A percentile compares a stretch with the other conserved stretches of the same genome.
Evolutionary conservation across 225 moss, liverwort and hornwort genomes (phyloP).

Genomic region (Takakia lepidozioides): DNA sequence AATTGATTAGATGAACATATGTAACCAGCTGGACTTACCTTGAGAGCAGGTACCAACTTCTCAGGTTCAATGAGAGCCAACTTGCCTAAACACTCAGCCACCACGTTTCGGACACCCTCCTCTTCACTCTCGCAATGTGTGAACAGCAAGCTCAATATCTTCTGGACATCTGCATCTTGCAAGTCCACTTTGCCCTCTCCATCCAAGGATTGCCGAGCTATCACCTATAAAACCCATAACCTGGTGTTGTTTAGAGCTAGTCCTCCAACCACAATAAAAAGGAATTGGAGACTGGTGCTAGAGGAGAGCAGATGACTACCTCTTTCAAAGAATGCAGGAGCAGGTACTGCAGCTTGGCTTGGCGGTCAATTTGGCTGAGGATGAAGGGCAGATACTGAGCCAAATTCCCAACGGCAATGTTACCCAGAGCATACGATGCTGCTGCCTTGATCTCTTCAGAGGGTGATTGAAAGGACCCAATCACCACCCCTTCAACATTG

Average conservation of each 20-base stretch:
- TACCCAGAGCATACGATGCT: slow-evolving; percentile 95
- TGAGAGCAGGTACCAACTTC: slow-evolving; percentile 89
- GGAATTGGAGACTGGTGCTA: no score
- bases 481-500: slow-evolving; percentile 89
- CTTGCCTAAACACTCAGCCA: slow-evolving; percentile 99
- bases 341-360: slow-evolving; percentile 96
- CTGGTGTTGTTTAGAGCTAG: no score
- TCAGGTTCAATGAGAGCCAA: slow-evolving; percentile 96
- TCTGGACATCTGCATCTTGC: slow-evolving; percentile 94
- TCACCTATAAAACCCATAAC: slow-evolving; percentile 45
- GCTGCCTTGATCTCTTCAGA: slow-evolving; percentile 98
- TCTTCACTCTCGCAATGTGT: slow-evolving; percentile 99
- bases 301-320: no score
- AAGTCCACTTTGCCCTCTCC: slow-evolving; percentile 91
- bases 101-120: slow-evolving; percentile 98
- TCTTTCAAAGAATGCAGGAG: slow-evolving; percentile 94
- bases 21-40: slow-evolving; percentile 38
- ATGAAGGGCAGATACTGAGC: slow-evolving; percentile 93
- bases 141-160: slow-evolving; percentile 88
- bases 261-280: slow-evolving; percentile 4
- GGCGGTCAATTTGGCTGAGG: slow-evolving; percentile 90
- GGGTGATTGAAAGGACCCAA: slow-evolving; percentile 93
- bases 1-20: no score
- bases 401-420: slow-evolving; percentile 93
- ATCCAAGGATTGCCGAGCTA: slow-evolving; percentile 90